Evolutionary conservation across 805 yeast species (phyloP).

Genomic region (Spathaspora hagerdaliae): DNA sequence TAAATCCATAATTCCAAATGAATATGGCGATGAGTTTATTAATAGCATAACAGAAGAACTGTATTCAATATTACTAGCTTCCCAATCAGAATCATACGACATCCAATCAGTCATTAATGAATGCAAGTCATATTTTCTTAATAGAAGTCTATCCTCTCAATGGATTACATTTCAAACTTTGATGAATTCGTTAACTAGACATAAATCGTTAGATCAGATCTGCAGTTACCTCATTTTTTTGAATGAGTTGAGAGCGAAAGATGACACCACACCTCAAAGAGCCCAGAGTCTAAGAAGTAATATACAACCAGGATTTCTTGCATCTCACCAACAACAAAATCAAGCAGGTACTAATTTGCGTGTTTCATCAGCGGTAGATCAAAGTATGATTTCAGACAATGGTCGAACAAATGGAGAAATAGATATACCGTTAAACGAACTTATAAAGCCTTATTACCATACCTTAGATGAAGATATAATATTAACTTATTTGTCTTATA

Average conservation of each 20-base stretch:
- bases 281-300: not conserved
- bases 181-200: conserved; percentile 24
- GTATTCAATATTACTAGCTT: not conserved
- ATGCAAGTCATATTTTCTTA: conserved; percentile 20
- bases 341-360: too few relatives aligned
- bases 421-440: conserved; percentile 3
- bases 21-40: conserved; percentile 31
- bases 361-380: not conserved
- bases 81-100: conserved; percentile 6
- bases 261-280: not conserved
- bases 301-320: too few relatives aligned
- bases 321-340: not conserved
- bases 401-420: not conserved
- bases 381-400: not conserved
- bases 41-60: conserved; percentile 21
- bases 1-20: conserved; percentile 31
- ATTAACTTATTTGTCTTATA: conserved; percentile 45
- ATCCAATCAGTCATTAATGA: conserved; percentile 17
- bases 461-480: conserved; percentile 31
- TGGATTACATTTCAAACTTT: conserved; percentile 33
- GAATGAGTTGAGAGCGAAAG: conserved; percentile 11
- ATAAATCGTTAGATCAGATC: conserved; percentile 27
- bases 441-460: conserved; percentile 27
- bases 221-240: conserved; percentile 33
- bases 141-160: conserved; percentile 20